A percentile compares a stretch with the other conserved stretches of the same genome.
phyloP scores from a whole-genome alignment of 2,329 filamentous ascomycete species.

The Paraconiothyrium brasiliense region DNA sequence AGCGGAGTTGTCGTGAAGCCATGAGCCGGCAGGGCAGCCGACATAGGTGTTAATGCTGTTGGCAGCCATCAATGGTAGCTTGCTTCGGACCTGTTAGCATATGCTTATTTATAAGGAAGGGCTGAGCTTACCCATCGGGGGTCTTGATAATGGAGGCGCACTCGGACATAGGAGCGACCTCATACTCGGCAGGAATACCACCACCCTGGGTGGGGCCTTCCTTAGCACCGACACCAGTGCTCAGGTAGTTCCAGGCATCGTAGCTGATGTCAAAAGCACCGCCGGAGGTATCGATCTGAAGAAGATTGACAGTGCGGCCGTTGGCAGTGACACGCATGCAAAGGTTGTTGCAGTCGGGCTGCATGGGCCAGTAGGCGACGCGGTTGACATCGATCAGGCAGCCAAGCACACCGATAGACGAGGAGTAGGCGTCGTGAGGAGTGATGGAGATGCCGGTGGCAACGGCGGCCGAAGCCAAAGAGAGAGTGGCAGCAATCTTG shows the following conservation, averaged over 20 bases:
- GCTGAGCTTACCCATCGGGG: constrained; percentile 11
- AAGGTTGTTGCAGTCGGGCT: constrained; percentile 65
- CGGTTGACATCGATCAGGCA: constrained; percentile 70
- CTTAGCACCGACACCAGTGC: constrained; percentile 60
- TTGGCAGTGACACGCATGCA: constrained; percentile 65
- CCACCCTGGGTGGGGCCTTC: constrained; percentile 60
- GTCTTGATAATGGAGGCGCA: constrained; percentile 60
- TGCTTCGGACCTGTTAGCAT: constrained; percentile 1
- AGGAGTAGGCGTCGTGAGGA: constrained; percentile 35
- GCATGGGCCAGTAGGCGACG: constrained; percentile 68
- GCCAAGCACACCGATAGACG: constrained; percentile 66
- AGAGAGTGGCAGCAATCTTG: constrained; percentile 20
- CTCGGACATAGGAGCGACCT: constrained; percentile 58
- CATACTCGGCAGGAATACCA: constrained; percentile 61
- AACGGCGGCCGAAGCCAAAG: constrained; percentile 16
- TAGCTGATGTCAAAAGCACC: constrained; percentile 69
- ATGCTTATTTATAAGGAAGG: too few species aligned
- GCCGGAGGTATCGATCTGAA: constrained; percentile 65
- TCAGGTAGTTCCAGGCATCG: constrained; percentile 70
- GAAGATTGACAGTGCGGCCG: constrained; percentile 64
- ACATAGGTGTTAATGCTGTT: constrained; percentile 27
- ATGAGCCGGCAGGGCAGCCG: constrained; percentile 24
- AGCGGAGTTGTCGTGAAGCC: constrained; percentile 22
- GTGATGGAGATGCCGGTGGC: constrained; percentile 20
- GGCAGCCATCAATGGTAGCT: constrained; percentile 26